A percentile compares a stretch with the other conserved stretches of the same genome.
These are phyloP conservation scores for Suhomyces kunorum DNA, from an alignment of 1,139 yeast species.

Conservation along the genomic window DNA sequence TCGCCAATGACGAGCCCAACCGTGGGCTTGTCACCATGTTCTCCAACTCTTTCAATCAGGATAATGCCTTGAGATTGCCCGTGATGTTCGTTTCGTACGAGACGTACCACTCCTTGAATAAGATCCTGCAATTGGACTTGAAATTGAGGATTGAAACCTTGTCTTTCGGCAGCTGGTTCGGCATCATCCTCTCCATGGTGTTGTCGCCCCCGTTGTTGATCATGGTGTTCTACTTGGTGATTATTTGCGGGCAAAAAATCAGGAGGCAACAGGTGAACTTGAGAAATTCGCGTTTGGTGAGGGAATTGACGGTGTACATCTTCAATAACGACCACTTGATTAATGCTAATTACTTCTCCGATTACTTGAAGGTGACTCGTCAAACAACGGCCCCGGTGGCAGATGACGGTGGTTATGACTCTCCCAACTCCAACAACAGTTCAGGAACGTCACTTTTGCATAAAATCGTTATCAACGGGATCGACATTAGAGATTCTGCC, in stretches of 20 bases:
- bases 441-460: conserved; percentile 25
- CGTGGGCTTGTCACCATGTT: conserved; percentile 47
- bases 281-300: conserved; percentile 38
- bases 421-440: conserved; percentile 18
- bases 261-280: conserved; percentile 31
- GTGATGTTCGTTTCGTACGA: conserved; percentile 44
- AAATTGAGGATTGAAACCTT: conserved; percentile 33
- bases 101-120: conserved; percentile 29
- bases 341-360: conserved; percentile 26
- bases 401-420: conserved; percentile 6
- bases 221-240: conserved; percentile 35
- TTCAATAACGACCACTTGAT: conserved; percentile 42
- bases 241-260: conserved; percentile 35
- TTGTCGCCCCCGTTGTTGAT: conserved; percentile 48
- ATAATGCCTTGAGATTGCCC: conserved; percentile 37
- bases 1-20: conserved; percentile 46
- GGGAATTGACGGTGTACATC: conserved; percentile 41
- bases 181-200: conserved; percentile 42
- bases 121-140: conserved; percentile 16
- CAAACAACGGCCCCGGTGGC: conserved; percentile 12
- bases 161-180: conserved; percentile 43
- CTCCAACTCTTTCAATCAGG: conserved; percentile 41
- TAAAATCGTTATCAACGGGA: conserved; percentile 33
- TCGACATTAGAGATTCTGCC: conserved; percentile 28
- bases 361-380: conserved; percentile 24